A percentile compares a stretch with the other conserved stretches of the same genome.
These are phyloP conservation scores for Eucalyptus polybractea DNA, from an alignment of 345 rosid species.

Conservation along the genomic window DNA sequence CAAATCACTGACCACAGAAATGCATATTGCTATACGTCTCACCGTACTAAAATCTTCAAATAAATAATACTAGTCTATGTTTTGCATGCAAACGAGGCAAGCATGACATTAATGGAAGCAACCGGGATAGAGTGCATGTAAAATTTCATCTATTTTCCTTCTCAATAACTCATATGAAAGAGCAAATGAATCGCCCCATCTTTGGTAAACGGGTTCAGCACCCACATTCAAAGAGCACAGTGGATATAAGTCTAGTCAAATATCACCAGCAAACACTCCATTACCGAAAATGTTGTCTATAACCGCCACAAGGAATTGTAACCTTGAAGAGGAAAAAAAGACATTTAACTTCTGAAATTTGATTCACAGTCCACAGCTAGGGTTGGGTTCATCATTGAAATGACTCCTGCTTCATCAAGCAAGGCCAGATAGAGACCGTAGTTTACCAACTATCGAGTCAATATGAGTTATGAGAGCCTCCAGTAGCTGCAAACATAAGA, in stretches of 20 bases:
- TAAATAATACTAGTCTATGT: neutral
- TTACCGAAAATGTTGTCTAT: neutral
- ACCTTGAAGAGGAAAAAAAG: neutral
- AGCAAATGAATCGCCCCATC: neutral
- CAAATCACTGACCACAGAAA: neutral
- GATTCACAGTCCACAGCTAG: neutral
- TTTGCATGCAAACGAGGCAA: neutral
- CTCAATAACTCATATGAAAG: neutral
- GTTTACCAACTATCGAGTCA: constrained; percentile 28
- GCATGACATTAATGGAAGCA: neutral
- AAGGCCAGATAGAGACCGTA: constrained; percentile 31
- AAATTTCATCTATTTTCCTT: neutral
- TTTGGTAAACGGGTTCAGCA: neutral
- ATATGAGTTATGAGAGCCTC: constrained; percentile 37
- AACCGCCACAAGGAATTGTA: neutral
- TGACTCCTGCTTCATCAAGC: neutral
- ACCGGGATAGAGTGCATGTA: neutral
- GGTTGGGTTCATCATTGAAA: neutral
- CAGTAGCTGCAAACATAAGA: constrained; percentile 55
- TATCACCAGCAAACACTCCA: neutral
- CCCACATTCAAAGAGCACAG: neutral
- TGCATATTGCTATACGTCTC: neutral
- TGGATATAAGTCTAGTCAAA: neutral
- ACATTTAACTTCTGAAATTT: neutral
- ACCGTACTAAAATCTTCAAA: neutral